Evolutionary conservation across 2,329 filamentous ascomycete species (phyloP), one percentile per base, ranked within the genome.

Genomic region (Ophiostoma ulmi): DNA sequence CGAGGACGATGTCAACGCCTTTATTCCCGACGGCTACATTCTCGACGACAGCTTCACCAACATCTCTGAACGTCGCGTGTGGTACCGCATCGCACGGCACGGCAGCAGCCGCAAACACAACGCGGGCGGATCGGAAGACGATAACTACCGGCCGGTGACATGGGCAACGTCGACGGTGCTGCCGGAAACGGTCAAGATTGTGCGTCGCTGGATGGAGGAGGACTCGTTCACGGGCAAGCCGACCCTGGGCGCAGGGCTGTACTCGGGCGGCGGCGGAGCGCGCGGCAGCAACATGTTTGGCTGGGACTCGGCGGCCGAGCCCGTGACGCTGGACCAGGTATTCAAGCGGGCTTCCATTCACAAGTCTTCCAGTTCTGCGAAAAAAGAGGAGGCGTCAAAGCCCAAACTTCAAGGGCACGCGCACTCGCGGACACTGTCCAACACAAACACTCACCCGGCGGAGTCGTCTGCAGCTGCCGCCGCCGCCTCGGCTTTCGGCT

Each of bases 121-220:
- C 70, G 78, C 79, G 3, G 73, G 71, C 39, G 67, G 88, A 65
- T 39, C 17, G 14, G 36, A n/a, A 5, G 85, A 87, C 68, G 86
- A 88, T 10, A 85, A 83, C 73, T 90, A 90, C 76, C 80, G 84
- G 22, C 83, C 85, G 10, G 81, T 88, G n/a, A 79, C 80, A 2
- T 91, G 88, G 88, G 73, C 76, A 4, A 78, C 80, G n/a, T 89
- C 87, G 0, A 78, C 81, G 7, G 78, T 87, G 1, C 86, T 86
- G 35, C 77, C 78, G 14, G 83, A 87, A 10, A 86, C 84, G 0
- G 81, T 88, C 72, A 83, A 84, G 71, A 86, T 87, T 58, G 87
- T 90, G 22, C 82, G 85, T 36, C 82, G 86, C 36, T 91, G 88
- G 88, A 88, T 90, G 83, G 86, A 89, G 74, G 85, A 90, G 74